These are phyloP conservation scores for Euphorbia peplus DNA, from an alignment of 345 rosid genomes.

Conservation along the genomic window DNA sequence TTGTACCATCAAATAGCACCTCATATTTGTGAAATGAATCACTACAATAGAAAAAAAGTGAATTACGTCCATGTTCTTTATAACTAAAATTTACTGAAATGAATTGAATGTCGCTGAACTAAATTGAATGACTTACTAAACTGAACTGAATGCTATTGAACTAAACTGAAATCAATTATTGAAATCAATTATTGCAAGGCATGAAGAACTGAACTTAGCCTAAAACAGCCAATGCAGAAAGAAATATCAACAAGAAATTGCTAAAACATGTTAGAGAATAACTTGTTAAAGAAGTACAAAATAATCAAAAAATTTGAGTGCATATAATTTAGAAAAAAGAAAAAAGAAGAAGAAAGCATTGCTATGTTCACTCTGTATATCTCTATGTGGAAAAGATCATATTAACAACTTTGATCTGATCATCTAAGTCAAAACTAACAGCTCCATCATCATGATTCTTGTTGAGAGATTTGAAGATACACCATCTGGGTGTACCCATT, in stretches of 20 bases:
- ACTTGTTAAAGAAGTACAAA: neutral
- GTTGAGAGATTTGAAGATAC: constrained; percentile 69
- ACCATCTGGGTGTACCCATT: constrained; percentile 99
- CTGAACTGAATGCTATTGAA: too few relatives aligned
- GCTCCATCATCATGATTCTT: constrained; percentile 34
- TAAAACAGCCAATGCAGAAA: neutral
- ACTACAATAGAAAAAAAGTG: neutral
- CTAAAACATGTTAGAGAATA: neutral
- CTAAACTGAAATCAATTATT: too few relatives aligned
- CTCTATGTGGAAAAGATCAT: constrained; percentile 17
- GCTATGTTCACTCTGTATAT: neutral
- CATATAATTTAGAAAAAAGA: neutral
- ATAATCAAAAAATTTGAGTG: constrained; percentile 1
- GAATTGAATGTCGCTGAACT: too few relatives aligned
- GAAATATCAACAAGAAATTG: constrained; percentile 1
- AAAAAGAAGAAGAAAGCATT: neutral
- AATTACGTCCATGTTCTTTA: too few relatives aligned
- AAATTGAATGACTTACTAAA: too few relatives aligned
- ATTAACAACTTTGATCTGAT: constrained; percentile 30
- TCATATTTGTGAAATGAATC: neutral
- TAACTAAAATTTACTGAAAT: too few relatives aligned
- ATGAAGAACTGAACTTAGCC: too few relatives aligned
- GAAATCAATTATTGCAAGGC: too few relatives aligned
- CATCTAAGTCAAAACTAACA: constrained; percentile 18
- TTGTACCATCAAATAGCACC: neutral